Conservation (phyloP, 129 eudicot genomes). For the carrot (Daucus carota) region DNA sequence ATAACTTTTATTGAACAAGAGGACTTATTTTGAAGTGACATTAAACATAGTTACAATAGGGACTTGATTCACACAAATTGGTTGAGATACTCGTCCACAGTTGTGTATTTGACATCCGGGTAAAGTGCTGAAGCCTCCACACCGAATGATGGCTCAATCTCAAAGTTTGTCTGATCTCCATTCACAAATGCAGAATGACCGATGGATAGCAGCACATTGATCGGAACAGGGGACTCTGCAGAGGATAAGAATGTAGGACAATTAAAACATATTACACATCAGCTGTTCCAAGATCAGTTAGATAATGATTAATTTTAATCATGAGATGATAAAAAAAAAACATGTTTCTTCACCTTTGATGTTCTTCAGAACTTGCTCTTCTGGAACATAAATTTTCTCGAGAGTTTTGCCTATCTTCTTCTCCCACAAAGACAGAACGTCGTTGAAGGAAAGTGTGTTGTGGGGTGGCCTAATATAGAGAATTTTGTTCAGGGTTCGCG, state of each 20-base stretch:
- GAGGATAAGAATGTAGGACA: neutral
- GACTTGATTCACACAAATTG: slow-evolving; percentile 9
- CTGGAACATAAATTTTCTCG: slow-evolving; percentile 15
- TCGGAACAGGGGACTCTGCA: slow-evolving; percentile 27
- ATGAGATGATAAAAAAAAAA: neutral
- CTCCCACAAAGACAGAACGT: slow-evolving; percentile 16
- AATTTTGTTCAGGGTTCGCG: slow-evolving; percentile 19
- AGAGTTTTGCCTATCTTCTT: slow-evolving; percentile 18
- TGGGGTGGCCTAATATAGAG: slow-evolving; percentile 8
- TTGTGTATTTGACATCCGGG: slow-evolving; percentile 32
- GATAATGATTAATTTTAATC: too few relatives aligned
- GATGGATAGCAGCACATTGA: slow-evolving; percentile 16
- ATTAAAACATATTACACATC: neutral
- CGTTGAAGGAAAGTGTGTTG: slow-evolving; percentile 12
- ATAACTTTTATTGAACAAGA: neutral
- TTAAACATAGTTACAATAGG: too few relatives aligned
- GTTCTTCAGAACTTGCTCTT: slow-evolving; percentile 18
- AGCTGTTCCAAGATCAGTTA: neutral
- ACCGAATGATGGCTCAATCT: slow-evolving; percentile 28
- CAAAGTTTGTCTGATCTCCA: slow-evolving; percentile 32
- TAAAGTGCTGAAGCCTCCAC: slow-evolving; percentile 44
- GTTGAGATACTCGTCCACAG: slow-evolving; percentile 36
- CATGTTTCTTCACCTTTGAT: neutral
- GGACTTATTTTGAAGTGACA: neutral
- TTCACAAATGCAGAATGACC: slow-evolving; percentile 27